A percentile compares a stretch with the other conserved stretches of the same genome.
These are phyloP conservation scores for Tausonia pullulans DNA, from an alignment of 1,284 basidiomycete species.

Conservation along the genomic window DNA sequence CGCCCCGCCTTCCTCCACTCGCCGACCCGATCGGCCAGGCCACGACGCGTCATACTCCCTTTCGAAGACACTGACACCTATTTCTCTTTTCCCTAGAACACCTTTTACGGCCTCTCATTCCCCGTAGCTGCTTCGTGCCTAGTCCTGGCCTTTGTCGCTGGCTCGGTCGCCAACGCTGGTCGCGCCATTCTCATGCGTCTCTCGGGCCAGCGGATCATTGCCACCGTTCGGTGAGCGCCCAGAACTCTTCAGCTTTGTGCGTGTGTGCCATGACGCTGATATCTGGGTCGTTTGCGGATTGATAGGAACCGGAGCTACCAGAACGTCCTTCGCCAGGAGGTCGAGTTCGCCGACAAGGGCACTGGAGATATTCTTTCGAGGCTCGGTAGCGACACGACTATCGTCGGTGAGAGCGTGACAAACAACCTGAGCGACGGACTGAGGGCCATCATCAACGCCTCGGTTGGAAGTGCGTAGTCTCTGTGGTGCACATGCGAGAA, in stretches of 20 bases:
- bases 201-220: conserved; percentile 81
- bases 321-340: conserved; percentile 74
- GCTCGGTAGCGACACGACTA: conserved; percentile 81
- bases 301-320: conserved; percentile 57
- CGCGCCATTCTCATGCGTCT: conserved; percentile 83
- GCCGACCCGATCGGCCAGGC: neutral
- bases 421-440: conserved; percentile 86
- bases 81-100: conserved; percentile 41
- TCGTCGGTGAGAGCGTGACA: conserved; percentile 90
- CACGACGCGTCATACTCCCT: neutral
- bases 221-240: conserved; percentile 50
- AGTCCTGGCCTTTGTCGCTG: conserved; percentile 69
- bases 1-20: conserved; percentile 1
- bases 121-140: conserved; percentile 68
- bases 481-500: neutral
- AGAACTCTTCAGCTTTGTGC: neutral
- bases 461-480: conserved; percentile 60
- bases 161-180: conserved; percentile 77
- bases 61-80: neutral
- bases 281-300: neutral
- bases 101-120: conserved; percentile 63
- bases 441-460: conserved; percentile 74
- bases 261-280: neutral
- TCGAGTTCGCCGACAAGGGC: conserved; percentile 82
- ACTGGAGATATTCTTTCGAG: conserved; percentile 91